A percentile compares a stretch with the other conserved stretches of the same genome.
Evolutionary conservation across 2,329 filamentous ascomycete species (phyloP).

Genomic region (Cladosporium sp.): DNA sequence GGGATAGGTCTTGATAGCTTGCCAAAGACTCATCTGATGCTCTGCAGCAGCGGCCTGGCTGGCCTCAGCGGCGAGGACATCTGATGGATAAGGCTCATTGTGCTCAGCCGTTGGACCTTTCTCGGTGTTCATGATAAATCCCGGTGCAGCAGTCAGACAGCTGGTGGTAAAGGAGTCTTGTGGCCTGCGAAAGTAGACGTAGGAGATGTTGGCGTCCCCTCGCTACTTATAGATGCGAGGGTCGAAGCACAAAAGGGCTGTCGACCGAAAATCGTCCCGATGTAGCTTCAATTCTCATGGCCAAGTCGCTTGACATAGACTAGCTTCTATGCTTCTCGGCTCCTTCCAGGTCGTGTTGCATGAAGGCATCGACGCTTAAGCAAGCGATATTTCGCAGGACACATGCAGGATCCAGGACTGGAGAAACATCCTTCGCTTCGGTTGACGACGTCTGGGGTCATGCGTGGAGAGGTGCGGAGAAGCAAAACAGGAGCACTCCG

Average conservation of each 20-base stretch:
- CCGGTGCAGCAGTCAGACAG: neutral
- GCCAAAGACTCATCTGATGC: slow-evolving; percentile 12
- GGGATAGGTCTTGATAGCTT: slow-evolving; percentile 18
- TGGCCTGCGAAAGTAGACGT: neutral
- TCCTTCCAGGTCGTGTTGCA: neutral
- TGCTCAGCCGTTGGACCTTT: slow-evolving; percentile 6
- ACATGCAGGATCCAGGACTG: neutral
- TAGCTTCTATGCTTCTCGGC: neutral
- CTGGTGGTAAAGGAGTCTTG: neutral
- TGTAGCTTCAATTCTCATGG: neutral
- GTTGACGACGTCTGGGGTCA: neutral
- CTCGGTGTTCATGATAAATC: neutral
- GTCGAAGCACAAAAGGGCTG: neutral
- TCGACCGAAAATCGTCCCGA: neutral
- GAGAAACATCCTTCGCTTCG: slow-evolving; percentile 1
- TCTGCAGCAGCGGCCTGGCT: slow-evolving; percentile 12
- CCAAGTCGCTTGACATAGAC: neutral
- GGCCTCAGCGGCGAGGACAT: slow-evolving; percentile 16
- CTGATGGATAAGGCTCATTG: slow-evolving; percentile 4
- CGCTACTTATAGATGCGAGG: slow-evolving; percentile 1
- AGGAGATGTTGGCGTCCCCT: neutral
- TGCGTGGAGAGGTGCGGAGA: neutral
- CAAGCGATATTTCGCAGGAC: neutral
- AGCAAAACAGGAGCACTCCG: slow-evolving; percentile 9
- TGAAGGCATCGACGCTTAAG: neutral